These are phyloP conservation scores for Fraxinus albicans DNA, from an alignment of 305 asterid genomes.

Conservation along the genomic window DNA sequence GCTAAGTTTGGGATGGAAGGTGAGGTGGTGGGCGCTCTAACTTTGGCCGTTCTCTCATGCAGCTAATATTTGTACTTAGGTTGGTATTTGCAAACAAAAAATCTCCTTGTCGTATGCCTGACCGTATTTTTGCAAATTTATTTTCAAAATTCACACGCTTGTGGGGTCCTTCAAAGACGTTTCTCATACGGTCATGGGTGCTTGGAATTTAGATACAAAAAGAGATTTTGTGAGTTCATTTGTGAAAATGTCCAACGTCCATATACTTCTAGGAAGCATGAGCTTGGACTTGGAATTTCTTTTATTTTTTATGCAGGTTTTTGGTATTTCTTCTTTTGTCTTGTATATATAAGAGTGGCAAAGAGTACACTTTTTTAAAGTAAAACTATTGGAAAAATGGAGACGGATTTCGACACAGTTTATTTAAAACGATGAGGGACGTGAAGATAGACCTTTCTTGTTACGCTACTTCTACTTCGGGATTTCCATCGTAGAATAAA, in stretches of 20 bases:
- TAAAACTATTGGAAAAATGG: too few species aligned
- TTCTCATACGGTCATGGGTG: slow-evolving; percentile 5
- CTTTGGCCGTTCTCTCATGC: slow-evolving; percentile 56
- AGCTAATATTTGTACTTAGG: slow-evolving; percentile 52
- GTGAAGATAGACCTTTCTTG: too few species aligned
- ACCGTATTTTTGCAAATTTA: slow-evolving; percentile 10
- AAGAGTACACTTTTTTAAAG: background rate
- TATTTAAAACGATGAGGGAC: too few species aligned
- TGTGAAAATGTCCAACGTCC: slow-evolving; percentile 26
- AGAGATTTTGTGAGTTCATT: slow-evolving; percentile 35
- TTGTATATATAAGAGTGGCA: background rate
- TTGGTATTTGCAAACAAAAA: slow-evolving; percentile 22
- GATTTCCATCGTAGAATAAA: too few species aligned
- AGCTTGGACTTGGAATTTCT: background rate
- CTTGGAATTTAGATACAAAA: slow-evolving; percentile 28
- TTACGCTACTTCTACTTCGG: too few species aligned
- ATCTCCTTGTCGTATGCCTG: slow-evolving; percentile 17
- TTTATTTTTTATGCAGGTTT: background rate
- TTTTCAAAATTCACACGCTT: background rate
- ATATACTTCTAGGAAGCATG: background rate
- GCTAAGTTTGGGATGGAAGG: slow-evolving; percentile 37
- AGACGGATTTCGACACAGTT: too few species aligned
- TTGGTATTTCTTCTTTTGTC: background rate
- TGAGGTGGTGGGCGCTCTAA: slow-evolving; percentile 49
- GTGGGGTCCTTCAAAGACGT: slow-evolving; percentile 27